A percentile compares a stretch with the other conserved stretches of the same genome.
Conservation (phyloP, 192 early-diverging fungal species). For the Obelidium mucronatum region DNA sequence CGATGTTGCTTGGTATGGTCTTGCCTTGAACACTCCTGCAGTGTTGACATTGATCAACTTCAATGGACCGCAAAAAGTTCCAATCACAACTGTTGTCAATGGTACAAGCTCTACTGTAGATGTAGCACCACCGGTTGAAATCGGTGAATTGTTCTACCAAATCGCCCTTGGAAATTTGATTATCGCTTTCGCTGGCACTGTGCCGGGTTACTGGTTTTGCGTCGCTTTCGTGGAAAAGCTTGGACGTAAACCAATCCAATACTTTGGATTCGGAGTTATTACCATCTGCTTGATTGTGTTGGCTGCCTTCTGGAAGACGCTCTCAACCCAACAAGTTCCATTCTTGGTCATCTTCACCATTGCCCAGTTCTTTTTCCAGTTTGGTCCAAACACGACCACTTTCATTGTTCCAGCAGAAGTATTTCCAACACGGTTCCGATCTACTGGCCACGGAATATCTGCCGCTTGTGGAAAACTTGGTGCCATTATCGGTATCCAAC, state of each 20-base stretch:
- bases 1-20: conserved; percentile 61
- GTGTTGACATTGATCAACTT: conserved; percentile 44
- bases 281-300: conserved; percentile 75
- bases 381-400: conserved; percentile 93
- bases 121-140: conserved; percentile 58
- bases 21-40: conserved; percentile 39
- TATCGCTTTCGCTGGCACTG: conserved; percentile 67
- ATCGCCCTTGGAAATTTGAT: conserved; percentile 88
- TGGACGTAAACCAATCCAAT: conserved; percentile 94
- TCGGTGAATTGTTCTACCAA: conserved; percentile 41
- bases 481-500: conserved; percentile 69
- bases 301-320: conserved; percentile 40
- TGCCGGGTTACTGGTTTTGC: conserved; percentile 97
- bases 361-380: conserved; percentile 82
- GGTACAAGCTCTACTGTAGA: conserved; percentile 43
- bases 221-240: conserved; percentile 87
- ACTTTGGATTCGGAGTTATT: conserved; percentile 84
- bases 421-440: conserved; percentile 78
- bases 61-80: conserved; percentile 37
- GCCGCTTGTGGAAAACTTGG: conserved; percentile 80
- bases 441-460: conserved; percentile 82
- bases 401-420: conserved; percentile 79
- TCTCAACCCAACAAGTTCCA: conserved; percentile 23
- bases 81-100: neutral
- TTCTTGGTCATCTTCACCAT: conserved; percentile 58